Evolutionary conservation across 2,329 filamentous ascomycete species (phyloP), one percentile per base, ranked within the genome.

Genomic region (Arthrinium phaeospermum): DNA sequence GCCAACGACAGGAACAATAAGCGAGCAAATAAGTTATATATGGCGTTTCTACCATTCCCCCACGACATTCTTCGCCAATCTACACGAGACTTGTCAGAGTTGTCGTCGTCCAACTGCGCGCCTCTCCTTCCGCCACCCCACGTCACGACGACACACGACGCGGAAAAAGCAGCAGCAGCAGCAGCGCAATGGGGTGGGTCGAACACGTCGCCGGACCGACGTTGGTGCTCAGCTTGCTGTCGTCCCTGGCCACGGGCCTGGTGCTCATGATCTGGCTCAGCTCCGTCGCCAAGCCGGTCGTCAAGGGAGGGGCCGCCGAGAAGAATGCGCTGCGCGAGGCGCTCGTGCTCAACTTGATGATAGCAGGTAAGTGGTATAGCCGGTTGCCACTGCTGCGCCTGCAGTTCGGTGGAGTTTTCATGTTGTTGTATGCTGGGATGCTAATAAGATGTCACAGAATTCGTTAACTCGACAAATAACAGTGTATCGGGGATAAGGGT

Each of bases 391-490:
- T 34, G 53, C 27, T 64, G 24, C n/a, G 34, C 44, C 68, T 49
- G n/a, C 45, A 4, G 34, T 14, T 19, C 13, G 24, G 44, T 10
- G 30, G 30, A 27, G 27, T 6, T 27, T n/a, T 12, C 41, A 30
- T n/a, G 19, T 19, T 37, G 37, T 13, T n/a, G 4, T 6, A 30
- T 24, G 24, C 6, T 46, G n/a, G 67, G 44, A 4, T 2, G 45
- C 41, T 46, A 47, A 47, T n/a, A 46, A 1, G n/a, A 47, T 68
- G 10, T 47, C 22, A 27, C 57, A 73, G 72, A 73, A 57, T 73
- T 73, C 30, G 51, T 73, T 37, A 73, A 73, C 37, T 70, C 72
- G 45, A 51, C 67, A 30, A 73, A 73, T 45, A 73, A 73, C 53
- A 57, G 57, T 8, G 46, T 73, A 10, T 73, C 72, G n/a, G 72